Evolutionary conservation across 2,329 filamentous ascomycete species (phyloP).

Genomic region (Sclerotinia borealis): DNA sequence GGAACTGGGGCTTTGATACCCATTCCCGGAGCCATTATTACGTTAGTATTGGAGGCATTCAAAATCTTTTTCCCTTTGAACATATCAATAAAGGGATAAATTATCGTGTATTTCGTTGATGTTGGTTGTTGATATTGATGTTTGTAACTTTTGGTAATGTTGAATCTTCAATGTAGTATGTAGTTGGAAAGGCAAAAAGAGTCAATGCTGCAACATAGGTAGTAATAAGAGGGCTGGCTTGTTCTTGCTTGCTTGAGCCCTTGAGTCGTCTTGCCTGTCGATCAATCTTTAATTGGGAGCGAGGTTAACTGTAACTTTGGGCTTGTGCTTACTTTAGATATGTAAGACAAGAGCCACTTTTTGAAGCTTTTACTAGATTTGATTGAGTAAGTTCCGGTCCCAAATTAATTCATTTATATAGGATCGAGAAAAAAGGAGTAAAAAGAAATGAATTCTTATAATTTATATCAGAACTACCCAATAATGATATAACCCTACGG

Average conservation of each 20-base stretch:
- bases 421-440: background rate
- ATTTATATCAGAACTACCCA: background rate
- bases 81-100: background rate
- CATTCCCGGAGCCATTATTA: constrained; percentile 27
- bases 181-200: background rate
- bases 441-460: background rate
- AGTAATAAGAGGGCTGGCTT: no score
- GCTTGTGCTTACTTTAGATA: background rate
- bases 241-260: background rate
- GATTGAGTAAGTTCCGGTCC: background rate
- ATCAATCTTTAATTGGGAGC: background rate
- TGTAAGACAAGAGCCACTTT: background rate
- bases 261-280: no score
- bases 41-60: constrained; percentile 1
- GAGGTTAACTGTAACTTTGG: background rate
- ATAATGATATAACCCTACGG: no score
- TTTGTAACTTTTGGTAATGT: no score
- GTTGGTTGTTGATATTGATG: no score
- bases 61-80: background rate
- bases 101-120: background rate
- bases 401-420: no score
- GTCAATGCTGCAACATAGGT: background rate
- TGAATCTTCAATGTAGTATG: background rate
- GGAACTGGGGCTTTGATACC: constrained; percentile 30
- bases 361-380: background rate